phyloP scores from a whole-genome alignment of 208 protist species.

The Leishmania turanica region DNA sequence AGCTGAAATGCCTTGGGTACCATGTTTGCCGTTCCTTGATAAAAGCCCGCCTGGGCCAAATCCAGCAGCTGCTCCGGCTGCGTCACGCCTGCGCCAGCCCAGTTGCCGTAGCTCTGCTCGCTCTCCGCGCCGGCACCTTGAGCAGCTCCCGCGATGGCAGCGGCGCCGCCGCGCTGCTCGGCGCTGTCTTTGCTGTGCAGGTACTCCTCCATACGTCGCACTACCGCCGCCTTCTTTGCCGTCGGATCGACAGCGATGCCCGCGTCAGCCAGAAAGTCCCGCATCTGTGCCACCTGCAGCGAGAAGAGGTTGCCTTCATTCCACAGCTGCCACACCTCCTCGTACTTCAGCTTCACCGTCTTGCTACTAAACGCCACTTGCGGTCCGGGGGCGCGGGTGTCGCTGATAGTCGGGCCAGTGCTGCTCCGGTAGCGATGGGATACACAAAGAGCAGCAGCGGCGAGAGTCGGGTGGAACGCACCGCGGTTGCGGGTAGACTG shows the following conservation, averaged over 20 bases:
- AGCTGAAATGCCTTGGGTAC: constrained; percentile 92
- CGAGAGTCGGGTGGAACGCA: background rate
- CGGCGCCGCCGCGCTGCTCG: constrained; percentile 11
- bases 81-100: constrained; percentile 41
- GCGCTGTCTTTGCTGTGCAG: constrained; percentile 46
- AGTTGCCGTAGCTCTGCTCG: constrained; percentile 58
- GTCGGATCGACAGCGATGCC: constrained; percentile 27
- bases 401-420: background rate
- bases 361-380: constrained; percentile 2
- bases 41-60: constrained; percentile 87
- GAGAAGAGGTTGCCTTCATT: constrained; percentile 94
- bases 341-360: constrained; percentile 37
- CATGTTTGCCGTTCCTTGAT: constrained; percentile 79
- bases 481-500: background rate
- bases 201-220: constrained; percentile 87
- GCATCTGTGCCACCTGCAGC: constrained; percentile 79
- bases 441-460: background rate
- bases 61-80: constrained; percentile 85
- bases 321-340: constrained; percentile 88
- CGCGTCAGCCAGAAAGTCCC: constrained; percentile 59
- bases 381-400: background rate
- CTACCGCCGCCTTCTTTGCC: constrained; percentile 77
- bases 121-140: constrained; percentile 17
- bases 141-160: background rate
- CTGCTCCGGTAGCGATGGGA: constrained; percentile 21